Base-by-base conservation (phyloP, 129 eudicot species). In the Gnaphalium uliginosum region DNA sequence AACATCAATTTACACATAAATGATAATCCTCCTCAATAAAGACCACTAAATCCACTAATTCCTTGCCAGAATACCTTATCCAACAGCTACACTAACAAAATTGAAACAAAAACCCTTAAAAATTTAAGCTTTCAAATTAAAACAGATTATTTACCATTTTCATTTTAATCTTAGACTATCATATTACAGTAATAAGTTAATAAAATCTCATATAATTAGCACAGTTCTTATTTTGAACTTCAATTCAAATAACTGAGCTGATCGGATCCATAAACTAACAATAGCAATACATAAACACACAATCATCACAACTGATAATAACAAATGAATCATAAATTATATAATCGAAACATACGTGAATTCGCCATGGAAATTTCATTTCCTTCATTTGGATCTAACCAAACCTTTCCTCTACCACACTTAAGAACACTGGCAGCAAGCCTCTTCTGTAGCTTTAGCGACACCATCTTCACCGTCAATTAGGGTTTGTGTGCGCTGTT, bases 401-500 rank as follows among this genome's bases (percentile, higher is more conserved):
- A 81, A 26, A 81, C 85, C 68, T 81, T 81, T 73, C 85, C 85
- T 76, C 81, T 71, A 25, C 85, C 85, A 54, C 85, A 81, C 78
- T 76, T 81, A 69, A 81, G 85, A 24, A 81, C 85, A 60, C 85
- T 76, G 5, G 85, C 85, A 26, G 85, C 85, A 1, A 81, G 81
- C 85, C 85, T 57, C 76, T 81, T 81, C 81, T 81, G 85, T 24
- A 81, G 81, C 78, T 81, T 81, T 64, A 81, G 78, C 69, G 85
- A 76, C 81, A 81, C 85, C 85, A 81, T 80, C 35, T 46, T 72
- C 29, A 54, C 8, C 75, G 27, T n/a, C 63, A 61, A 73, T 15
- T 66, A 22, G 73, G 60, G 68, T 53, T 59, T 65, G 73, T 39
- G n/a, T 5, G 18, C 53, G 68, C 68, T 32, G 56, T 18, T 23